Evolutionary conservation across 2,329 filamentous ascomycete species (phyloP), one percentile per base, ranked within the genome.

Genomic region (Fusarium sp.): DNA sequence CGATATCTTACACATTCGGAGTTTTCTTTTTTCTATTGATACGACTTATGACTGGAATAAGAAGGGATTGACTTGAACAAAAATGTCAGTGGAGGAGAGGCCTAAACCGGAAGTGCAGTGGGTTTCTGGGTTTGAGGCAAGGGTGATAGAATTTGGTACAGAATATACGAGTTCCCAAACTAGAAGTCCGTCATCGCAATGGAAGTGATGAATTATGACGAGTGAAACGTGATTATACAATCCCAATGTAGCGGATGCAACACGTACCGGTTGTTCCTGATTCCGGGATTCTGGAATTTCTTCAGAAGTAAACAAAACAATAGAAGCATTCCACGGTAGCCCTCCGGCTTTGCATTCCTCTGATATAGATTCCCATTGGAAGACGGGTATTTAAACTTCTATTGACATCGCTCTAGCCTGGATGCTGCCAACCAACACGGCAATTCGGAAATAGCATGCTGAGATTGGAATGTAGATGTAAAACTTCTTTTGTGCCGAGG

Each of bases 71-170:
- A 66, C 46, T 62, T 74, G 58, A 73, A 76, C 70, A 61, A 18
- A 50, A 45, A 45, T 44, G 18, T 42, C 54, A 43, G 45, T 24
- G 38, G 54, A 47, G 34, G 53, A 27, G 25, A 11, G 18, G n/a
- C 40, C 46, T 43, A 46, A 53, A 52, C 52, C 56, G 51, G 72
- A 73, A 74, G 71, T 75, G 52, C 75, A 76, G 71, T 75, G 49
- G 73, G 75, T 73, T 75, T 77, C 65, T 69, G 55, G 63, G 71
- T 54, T 65, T 53, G 29, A 24, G 14, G 27, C 16, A 42, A 59
- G 46, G 54, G 67, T 57, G 65, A 71, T 53, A 52, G 54, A 61
- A 34, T 27, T 46, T n/a, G 18, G 25, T 22, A 42, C 1, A 29
- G 10, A 54, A 50, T 66, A 43, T 18, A 55, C 8, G n/a, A 47